Percentiles rank a stretch among this genome's conserved stretches.
Conservation (phyloP, 352 stramenopile species). For the Peronospora farinosa region DNA sequence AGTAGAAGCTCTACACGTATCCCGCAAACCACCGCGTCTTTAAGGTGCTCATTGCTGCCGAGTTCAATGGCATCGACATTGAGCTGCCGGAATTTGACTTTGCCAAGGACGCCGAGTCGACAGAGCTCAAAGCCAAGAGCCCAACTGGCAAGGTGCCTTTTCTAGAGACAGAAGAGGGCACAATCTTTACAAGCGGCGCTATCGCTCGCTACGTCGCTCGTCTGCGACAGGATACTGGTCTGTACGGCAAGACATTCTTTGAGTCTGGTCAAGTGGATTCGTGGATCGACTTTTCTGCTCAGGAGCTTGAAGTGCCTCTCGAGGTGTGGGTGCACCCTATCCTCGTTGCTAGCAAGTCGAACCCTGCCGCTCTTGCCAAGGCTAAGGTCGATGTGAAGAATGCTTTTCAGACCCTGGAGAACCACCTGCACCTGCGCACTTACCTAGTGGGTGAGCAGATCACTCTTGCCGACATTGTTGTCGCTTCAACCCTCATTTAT, state of each 20-base stretch:
- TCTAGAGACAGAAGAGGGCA: conserved; percentile 83
- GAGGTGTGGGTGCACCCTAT: conserved; percentile 87
- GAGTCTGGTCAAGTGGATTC: conserved; percentile 87
- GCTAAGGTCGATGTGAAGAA: conserved; percentile 85
- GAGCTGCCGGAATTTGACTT: conserved; percentile 75
- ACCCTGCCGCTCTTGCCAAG: conserved; percentile 67
- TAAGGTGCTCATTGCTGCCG: conserved; percentile 91
- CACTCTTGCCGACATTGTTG: conserved; percentile 91
- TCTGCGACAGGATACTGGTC: conserved; percentile 78
- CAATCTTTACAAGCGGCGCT: conserved; percentile 86
- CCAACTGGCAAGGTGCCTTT: conserved; percentile 83
- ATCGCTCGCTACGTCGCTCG: conserved; percentile 90
- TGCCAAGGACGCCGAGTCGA: conserved; percentile 46
- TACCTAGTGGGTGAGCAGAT: conserved; percentile 91
- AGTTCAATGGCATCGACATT: conserved; percentile 88
- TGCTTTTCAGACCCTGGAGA: conserved; percentile 83
- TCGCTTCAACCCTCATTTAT: conserved; percentile 85
- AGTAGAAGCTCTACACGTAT: conserved; percentile 85
- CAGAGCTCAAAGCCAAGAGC: conserved; percentile 79
- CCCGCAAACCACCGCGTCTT: conserved; percentile 90
- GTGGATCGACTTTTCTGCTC: conserved; percentile 91
- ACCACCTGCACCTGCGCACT: conserved; percentile 83
- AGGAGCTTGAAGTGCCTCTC: conserved; percentile 89
- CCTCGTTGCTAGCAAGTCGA: conserved; percentile 78
- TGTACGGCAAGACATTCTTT: conserved; percentile 88